A percentile compares a stretch with the other conserved stretches of the same genome.
These are phyloP conservation scores for Fusarium goolgardi DNA, from an alignment of 2,329 filamentous ascomycete genomes.

Conservation along the genomic window DNA sequence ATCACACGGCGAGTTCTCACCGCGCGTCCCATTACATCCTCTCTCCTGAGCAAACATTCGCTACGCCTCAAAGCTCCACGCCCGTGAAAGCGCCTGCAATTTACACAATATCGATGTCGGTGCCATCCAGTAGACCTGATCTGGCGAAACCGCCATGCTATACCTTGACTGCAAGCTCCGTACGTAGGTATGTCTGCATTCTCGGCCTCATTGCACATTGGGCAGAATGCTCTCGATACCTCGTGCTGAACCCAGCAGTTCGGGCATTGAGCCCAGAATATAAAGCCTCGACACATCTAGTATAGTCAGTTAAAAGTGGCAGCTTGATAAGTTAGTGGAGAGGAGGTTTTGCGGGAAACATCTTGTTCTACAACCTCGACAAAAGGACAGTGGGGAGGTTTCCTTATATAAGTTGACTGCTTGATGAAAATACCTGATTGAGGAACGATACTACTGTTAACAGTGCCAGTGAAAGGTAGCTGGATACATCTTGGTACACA, in stretches of 20 bases:
- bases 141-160: slow-evolving; percentile 8
- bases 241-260: slow-evolving; percentile 20
- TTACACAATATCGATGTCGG: slow-evolving; percentile 16
- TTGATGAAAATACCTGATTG: neutral
- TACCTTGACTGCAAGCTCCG: slow-evolving; percentile 8
- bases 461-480: too few relatives aligned
- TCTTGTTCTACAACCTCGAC: neutral
- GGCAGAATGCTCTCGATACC: slow-evolving; percentile 15
- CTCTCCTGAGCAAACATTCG: slow-evolving; percentile 1
- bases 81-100: slow-evolving; percentile 21
- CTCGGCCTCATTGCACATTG: slow-evolving; percentile 25
- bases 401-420: neutral
- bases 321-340: neutral
- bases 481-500: neutral
- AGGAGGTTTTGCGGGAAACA: neutral
- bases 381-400: neutral
- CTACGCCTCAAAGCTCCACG: neutral
- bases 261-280: slow-evolving; percentile 31
- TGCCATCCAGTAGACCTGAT: slow-evolving; percentile 13
- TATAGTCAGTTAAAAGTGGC: neutral
- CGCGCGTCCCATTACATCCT: neutral
- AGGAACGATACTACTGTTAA: neutral
- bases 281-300: slow-evolving; percentile 22
- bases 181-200: neutral
- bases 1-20: neutral